Conservation (phyloP, 2,329 filamentous ascomycete species). For the Achaetomium macrosporum region DNA sequence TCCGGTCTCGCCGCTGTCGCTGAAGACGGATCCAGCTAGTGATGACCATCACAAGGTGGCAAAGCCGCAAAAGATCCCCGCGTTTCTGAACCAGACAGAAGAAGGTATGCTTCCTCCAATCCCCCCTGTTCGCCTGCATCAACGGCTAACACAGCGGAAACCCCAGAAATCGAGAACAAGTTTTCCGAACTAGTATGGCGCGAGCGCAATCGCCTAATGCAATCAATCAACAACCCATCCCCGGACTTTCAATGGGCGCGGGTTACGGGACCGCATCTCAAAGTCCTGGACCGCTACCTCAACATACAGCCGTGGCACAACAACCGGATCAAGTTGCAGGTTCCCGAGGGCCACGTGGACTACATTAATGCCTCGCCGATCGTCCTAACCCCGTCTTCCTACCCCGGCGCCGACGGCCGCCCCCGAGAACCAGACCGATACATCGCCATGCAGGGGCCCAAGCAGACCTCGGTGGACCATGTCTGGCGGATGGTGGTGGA, state of each 20-base stretch:
- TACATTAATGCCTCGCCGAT: conserved; percentile 82
- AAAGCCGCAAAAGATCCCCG: conserved; percentile 31
- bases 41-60: conserved; percentile 4
- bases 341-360: conserved; percentile 65
- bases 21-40: conserved; percentile 14
- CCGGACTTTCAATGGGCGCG: conserved; percentile 41
- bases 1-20: conserved; percentile 23
- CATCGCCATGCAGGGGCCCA: conserved; percentile 93
- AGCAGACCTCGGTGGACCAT: conserved; percentile 65
- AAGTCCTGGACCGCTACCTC: conserved; percentile 70
- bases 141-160: conserved; percentile 1
- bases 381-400: conserved; percentile 41
- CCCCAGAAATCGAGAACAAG: conserved; percentile 43
- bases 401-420: conserved; percentile 17
- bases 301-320: conserved; percentile 89
- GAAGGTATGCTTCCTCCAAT: conserved; percentile 36
- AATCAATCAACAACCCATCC: conserved; percentile 34
- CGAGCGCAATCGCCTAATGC: conserved; percentile 44
- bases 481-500: conserved; percentile 96
- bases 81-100: conserved; percentile 46
- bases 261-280: conserved; percentile 50
- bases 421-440: conserved; percentile 50
- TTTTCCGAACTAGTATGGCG: conserved; percentile 50
- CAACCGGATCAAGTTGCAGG: conserved; percentile 75
- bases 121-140: not conserved